phyloP scores from a whole-genome alignment of 2,329 filamentous ascomycete genomes.

The Monilinia aucupariae region DNA sequence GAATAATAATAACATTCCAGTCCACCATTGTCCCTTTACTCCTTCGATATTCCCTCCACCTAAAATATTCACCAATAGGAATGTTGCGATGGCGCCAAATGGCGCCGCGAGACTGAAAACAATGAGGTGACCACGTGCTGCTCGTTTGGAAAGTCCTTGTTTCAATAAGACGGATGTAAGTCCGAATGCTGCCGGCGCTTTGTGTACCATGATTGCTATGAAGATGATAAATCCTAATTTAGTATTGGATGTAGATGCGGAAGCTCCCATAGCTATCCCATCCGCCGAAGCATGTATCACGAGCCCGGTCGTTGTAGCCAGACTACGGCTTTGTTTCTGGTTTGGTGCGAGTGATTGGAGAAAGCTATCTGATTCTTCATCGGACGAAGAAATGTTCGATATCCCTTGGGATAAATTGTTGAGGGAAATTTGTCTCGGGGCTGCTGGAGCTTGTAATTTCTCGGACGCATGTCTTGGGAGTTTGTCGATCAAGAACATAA shows the following conservation, averaged over 20 bases:
- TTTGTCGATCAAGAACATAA: constrained; percentile 95
- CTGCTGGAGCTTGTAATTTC: constrained; percentile 56
- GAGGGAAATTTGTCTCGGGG: constrained; percentile 80
- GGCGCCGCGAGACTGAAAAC: constrained; percentile 91
- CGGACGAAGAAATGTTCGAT: constrained; percentile 37
- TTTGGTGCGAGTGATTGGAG: constrained; percentile 52
- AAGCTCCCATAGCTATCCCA: constrained; percentile 91
- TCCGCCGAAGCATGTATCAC: constrained; percentile 94
- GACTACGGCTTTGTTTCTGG: constrained; percentile 54
- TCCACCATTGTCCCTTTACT: constrained; percentile 69
- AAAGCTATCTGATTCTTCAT: constrained; percentile 53
- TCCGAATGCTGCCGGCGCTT: constrained; percentile 92
- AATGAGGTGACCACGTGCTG: constrained; percentile 75
- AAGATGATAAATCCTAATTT: constrained; percentile 89
- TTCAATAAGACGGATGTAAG: constrained; percentile 85
- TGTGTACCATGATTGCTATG: constrained; percentile 94
- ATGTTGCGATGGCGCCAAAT: constrained; percentile 76
- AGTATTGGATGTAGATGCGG: constrained; percentile 66
- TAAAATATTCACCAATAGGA: constrained; percentile 68
- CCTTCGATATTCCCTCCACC: constrained; percentile 53
- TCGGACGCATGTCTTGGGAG: constrained; percentile 68
- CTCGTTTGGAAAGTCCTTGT: constrained; percentile 83
- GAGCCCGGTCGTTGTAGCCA: constrained; percentile 87
- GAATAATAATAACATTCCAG: constrained; percentile 88
- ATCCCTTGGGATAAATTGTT: constrained; percentile 65